Conservation (phyloP, 441 rosid species). For the Gossypium trilobum region DNA sequence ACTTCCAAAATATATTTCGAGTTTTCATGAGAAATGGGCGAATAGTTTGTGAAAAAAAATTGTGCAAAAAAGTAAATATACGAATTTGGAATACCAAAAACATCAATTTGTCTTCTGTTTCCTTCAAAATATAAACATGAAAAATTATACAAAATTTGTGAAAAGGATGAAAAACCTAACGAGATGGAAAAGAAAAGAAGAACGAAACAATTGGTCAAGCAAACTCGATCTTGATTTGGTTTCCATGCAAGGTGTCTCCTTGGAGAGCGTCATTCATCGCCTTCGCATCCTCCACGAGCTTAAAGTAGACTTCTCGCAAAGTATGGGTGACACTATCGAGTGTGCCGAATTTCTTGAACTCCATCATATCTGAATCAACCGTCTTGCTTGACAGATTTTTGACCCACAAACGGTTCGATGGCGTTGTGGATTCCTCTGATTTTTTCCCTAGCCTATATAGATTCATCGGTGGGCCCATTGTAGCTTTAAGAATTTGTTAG, state of each 20-base stretch:
- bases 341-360: conserved; percentile 38
- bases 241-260: conserved; percentile 23
- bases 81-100: neutral
- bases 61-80: neutral
- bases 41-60: neutral
- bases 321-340: conserved; percentile 46
- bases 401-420: conserved; percentile 74
- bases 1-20: neutral
- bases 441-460: conserved; percentile 24
- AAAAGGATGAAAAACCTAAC: neutral
- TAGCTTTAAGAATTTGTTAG: neutral
- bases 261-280: conserved; percentile 52
- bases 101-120: neutral
- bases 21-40: neutral
- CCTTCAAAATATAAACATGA: neutral
- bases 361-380: conserved; percentile 43
- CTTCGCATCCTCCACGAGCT: conserved; percentile 46
- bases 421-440: conserved; percentile 24
- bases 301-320: conserved; percentile 45
- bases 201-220: conserved; percentile 52
- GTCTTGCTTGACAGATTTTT: conserved; percentile 39
- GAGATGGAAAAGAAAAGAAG: conserved; percentile 21
- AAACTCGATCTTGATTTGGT: too few species aligned
- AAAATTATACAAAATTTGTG: conserved; percentile 8
- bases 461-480: conserved; percentile 29